Conservation (phyloP, 2,329 filamentous ascomycete species). For the Berkeleyomyces rouxiae region DNA sequence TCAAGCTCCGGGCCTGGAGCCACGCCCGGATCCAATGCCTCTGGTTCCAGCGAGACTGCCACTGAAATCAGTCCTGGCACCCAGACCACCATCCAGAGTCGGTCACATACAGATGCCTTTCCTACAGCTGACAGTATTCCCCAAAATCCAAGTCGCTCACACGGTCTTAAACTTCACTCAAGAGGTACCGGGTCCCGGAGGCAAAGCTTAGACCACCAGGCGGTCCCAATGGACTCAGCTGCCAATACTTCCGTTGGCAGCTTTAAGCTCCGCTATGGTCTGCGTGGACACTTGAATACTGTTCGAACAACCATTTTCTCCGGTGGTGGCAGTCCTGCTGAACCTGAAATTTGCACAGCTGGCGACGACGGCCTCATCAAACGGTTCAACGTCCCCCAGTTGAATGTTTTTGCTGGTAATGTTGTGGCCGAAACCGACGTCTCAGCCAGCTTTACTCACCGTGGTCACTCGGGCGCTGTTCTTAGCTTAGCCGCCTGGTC, state of each 20-base stretch:
- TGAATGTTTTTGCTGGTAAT: slow-evolving; percentile 37
- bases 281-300: slow-evolving; percentile 84
- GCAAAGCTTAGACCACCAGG: slow-evolving; percentile 50
- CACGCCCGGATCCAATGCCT: slow-evolving; percentile 5
- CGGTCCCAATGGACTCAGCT: slow-evolving; percentile 31
- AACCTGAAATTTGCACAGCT: slow-evolving; percentile 92
- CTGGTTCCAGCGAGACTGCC: not conserved
- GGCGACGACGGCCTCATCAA: slow-evolving; percentile 94
- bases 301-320: slow-evolving; percentile 93
- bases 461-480: slow-evolving; percentile 82
- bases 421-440: slow-evolving; percentile 63
- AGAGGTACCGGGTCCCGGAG: slow-evolving; percentile 61
- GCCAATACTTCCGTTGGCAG: slow-evolving; percentile 53
- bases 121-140: slow-evolving; percentile 64
- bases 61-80: not conserved
- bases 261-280: slow-evolving; percentile 85
- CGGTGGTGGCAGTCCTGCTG: slow-evolving; percentile 82
- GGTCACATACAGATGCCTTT: slow-evolving; percentile 78
- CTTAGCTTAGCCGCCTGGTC: slow-evolving; percentile 77
- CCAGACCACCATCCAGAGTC: slow-evolving; percentile 19
- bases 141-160: slow-evolving; percentile 55
- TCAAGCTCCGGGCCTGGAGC: slow-evolving; percentile 28
- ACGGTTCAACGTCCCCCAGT: slow-evolving; percentile 84
- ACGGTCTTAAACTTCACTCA: slow-evolving; percentile 51
- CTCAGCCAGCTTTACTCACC: slow-evolving; percentile 83